Base-by-base conservation (phyloP, 129 eudicot genomes). In the Helianthus tuberosus region DNA sequence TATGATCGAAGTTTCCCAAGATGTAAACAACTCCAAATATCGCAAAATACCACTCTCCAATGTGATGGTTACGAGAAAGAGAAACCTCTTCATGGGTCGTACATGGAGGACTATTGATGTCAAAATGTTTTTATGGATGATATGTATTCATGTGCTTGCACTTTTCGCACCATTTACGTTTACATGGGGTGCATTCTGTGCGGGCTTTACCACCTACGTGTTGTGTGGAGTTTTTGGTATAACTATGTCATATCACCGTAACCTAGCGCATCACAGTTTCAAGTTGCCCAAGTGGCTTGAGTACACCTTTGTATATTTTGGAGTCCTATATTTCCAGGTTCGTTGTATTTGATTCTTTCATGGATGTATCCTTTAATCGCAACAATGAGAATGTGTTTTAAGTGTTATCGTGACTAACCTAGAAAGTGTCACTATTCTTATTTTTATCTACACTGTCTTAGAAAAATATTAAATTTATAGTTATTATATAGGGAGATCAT, bases 241-340 rank as follows among this genome's bases (percentile, higher is more conserved):
- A 27, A 27, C 32, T 27, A 27, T 27, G 32, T 27, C 32, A 2
- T 27, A 27, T 27, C 32, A 27, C 32, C 32, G 32, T 27, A 27
- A 27, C 32, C 32, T 27, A 27, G 32, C 32, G 32, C 32, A 27
- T 27, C 32, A 27, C 32, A 27, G 32, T 27, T 27, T 27, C 32
- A 27, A 27, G 32, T 27, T 27, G 32, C 32, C 32, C 32, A 27
- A 27, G 1, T 27, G 32, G 32, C 32, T 27, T 27, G 32, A 27
- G 32, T 27, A 27, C 32, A 27, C 32, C 32, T 27, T 27, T 27
- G 32, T 27, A 27, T 88, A 91, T 72, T 79, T 87, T 39, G 97
- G 96, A 3, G 90, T 78, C 81, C 88, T 60, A 10, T 89, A 91
- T 11, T 71, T 81, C 71, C 96, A 91, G 97, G 97, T 91, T 69